Conservation (phyloP, 2,329 filamentous ascomycete genomes). For the Paecilomyces fulvus region DNA sequence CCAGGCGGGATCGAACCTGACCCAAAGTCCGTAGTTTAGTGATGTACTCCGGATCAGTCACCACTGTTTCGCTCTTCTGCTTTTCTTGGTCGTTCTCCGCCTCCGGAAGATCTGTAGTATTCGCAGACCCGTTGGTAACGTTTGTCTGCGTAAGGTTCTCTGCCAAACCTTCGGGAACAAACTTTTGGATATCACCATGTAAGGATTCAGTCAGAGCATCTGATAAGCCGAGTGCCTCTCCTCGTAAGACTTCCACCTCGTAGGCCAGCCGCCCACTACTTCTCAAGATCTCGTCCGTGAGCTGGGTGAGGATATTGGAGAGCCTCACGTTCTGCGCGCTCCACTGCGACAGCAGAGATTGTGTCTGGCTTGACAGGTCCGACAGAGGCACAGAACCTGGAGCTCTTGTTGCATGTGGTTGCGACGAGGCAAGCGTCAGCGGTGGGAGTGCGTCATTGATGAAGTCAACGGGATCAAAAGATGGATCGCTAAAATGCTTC, state of each 20-base stretch:
- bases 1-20: conserved; percentile 72
- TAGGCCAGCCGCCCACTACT: conserved; percentile 84
- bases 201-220: conserved; percentile 69
- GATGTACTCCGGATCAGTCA: conserved; percentile 58
- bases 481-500: conserved; percentile 63
- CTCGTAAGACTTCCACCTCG: conserved; percentile 86
- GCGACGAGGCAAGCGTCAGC: conserved; percentile 45
- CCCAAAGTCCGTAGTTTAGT: conserved; percentile 73
- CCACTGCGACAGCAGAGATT: conserved; percentile 76
- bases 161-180: conserved; percentile 49
- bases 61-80: conserved; percentile 1
- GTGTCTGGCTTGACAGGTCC: conserved; percentile 73
- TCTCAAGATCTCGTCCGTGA: conserved; percentile 90
- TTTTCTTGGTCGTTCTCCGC: neutral
- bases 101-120: neutral
- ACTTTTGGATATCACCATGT: conserved; percentile 62
- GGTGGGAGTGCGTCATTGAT: conserved; percentile 72
- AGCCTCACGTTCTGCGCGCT: conserved; percentile 80
- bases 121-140: conserved; percentile 1
- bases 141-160: conserved; percentile 5
- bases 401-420: conserved; percentile 31
- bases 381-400: conserved; percentile 52
- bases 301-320: conserved; percentile 70
- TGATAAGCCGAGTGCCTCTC: conserved; percentile 71
- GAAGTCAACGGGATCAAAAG: conserved; percentile 77